phyloP scores from a whole-genome alignment of 73 alveolate genomes.

The Uronychia setigera region DNA sequence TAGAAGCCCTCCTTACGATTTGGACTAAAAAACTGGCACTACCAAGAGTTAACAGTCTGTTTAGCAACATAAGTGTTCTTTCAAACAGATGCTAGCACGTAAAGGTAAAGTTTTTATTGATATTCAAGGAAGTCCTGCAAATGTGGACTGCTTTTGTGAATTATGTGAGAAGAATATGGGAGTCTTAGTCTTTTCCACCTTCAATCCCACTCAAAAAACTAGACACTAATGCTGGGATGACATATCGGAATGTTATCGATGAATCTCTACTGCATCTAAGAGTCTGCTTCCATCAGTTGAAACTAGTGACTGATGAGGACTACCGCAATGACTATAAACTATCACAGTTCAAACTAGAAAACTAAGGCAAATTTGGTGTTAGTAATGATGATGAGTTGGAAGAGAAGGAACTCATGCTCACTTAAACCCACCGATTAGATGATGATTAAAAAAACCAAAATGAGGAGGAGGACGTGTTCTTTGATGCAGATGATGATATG shows the following conservation, averaged over 20 bases:
- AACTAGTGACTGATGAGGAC: neutral
- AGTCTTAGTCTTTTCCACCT: neutral
- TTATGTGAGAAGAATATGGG: neutral
- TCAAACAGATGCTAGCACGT: too few species aligned
- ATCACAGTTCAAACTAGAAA: neutral
- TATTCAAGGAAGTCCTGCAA: too few species aligned
- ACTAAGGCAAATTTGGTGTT: neutral
- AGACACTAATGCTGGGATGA: neutral
- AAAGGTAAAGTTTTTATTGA: too few species aligned
- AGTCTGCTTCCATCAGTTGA: neutral
- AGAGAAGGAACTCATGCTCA: neutral
- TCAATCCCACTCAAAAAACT: neutral
- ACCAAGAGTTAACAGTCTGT: too few species aligned
- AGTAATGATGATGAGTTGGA: neutral
- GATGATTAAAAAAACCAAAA: too few species aligned
- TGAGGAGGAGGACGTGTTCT: conserved; percentile 1
- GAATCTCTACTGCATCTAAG: neutral
- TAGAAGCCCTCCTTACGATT: too few species aligned
- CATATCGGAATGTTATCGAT: neutral
- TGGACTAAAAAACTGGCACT: too few species aligned
- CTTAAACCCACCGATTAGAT: too few species aligned
- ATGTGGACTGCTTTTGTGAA: neutral
- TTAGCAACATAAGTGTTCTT: too few species aligned
- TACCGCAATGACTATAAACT: neutral
- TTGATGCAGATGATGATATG: neutral